Conservation (phyloP, 2,329 filamentous ascomycete species). For the Penicillium sp. region DNA sequence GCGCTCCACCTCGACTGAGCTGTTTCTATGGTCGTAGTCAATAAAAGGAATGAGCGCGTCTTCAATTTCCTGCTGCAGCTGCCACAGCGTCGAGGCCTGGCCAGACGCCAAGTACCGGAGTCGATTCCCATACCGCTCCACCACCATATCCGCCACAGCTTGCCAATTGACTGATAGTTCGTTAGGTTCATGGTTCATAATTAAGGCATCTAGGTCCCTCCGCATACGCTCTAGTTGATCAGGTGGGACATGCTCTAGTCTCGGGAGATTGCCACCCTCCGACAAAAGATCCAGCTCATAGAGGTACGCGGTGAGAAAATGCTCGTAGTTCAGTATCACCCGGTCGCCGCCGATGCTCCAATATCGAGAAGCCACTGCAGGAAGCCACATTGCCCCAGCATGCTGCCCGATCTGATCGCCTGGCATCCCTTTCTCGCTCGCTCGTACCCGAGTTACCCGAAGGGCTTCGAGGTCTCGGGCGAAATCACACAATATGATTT, state of each 20-base stretch:
- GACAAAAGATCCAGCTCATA: constrained; percentile 50
- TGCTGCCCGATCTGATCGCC: constrained; percentile 1
- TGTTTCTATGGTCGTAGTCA: constrained; percentile 38
- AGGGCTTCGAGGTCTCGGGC: constrained; percentile 44
- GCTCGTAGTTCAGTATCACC: constrained; percentile 53
- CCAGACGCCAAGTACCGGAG: constrained; percentile 49
- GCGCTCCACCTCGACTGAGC: constrained; percentile 32
- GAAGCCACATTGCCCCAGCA: constrained; percentile 20
- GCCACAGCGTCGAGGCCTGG: constrained; percentile 26
- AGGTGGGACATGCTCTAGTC: constrained; percentile 38
- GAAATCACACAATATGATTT: constrained; percentile 73
- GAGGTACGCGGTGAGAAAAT: constrained; percentile 55
- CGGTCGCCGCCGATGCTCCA: constrained; percentile 42
- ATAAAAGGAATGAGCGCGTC: constrained; percentile 40
- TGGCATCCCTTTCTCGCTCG: constrained; percentile 1
- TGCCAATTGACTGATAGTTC: constrained; percentile 65
- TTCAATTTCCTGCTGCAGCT: constrained; percentile 36
- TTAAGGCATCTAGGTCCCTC: constrained; percentile 51
- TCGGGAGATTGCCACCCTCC: constrained; percentile 41
- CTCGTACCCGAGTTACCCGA: constrained; percentile 37
- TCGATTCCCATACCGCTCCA: constrained; percentile 64
- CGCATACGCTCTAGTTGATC: constrained; percentile 44
- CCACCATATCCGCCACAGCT: constrained; percentile 66
- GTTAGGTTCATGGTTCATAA: constrained; percentile 38
- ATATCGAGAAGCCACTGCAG: constrained; percentile 37